Percentiles rank a stretch among this genome's conserved stretches.
phyloP scores from a whole-genome alignment of 345 rosid genomes.

The Eucalyptus shirleyi region DNA sequence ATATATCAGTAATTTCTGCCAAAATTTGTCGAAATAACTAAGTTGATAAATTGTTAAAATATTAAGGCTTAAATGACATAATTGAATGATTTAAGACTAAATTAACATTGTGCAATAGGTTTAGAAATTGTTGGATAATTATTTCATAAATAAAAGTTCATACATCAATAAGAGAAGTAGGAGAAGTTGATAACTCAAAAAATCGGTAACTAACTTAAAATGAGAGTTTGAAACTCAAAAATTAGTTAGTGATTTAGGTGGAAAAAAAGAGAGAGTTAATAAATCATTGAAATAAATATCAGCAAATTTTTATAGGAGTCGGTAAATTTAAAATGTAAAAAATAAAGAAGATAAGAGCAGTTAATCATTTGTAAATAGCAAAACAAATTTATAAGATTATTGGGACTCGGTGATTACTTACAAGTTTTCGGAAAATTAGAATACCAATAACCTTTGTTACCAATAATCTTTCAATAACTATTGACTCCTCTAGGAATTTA shows the following conservation, averaged over 20 bases:
- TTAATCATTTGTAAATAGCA: not conserved
- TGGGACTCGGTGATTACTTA: not conserved
- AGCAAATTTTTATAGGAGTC: not conserved
- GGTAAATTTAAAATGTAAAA: not conserved
- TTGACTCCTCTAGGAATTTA: not conserved
- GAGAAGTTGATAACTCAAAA: not conserved
- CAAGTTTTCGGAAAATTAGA: not conserved
- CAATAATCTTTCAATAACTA: not conserved
- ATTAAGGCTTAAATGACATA: not conserved
- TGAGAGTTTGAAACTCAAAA: not conserved
- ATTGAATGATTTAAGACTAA: too few relatives aligned
- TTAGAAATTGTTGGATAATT: not conserved
- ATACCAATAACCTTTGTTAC: not conserved
- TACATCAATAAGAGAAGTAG: not conserved
- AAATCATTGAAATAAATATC: not conserved
- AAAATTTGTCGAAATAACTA: not conserved
- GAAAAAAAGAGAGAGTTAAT: not conserved
- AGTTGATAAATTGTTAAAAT: too few relatives aligned
- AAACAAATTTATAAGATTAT: too few relatives aligned
- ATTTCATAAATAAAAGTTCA: not conserved
- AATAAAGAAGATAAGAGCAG: not conserved
- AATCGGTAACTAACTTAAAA: not conserved
- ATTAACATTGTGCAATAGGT: not conserved
- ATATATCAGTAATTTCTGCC: fast-evolving
- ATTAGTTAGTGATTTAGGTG: not conserved